Conservation (phyloP, 768 basidiomycete species). For the Pleurotus giganteus region DNA sequence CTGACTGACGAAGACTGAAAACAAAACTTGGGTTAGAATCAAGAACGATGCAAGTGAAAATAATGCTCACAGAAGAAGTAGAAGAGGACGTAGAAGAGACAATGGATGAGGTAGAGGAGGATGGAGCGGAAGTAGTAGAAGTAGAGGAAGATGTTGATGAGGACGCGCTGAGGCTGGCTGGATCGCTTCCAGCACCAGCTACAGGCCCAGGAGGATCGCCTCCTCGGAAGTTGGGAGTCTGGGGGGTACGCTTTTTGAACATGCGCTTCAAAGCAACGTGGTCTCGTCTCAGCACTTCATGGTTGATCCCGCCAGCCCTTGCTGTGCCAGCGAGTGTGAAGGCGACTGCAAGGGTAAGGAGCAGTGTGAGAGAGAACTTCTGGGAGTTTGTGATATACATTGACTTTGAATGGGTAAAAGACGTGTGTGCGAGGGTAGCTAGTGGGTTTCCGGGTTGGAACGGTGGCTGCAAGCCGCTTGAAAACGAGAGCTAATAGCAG, state of each 20-base stretch:
- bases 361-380: slow-evolving; percentile 56
- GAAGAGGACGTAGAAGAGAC: slow-evolving; percentile 12
- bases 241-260: slow-evolving; percentile 60
- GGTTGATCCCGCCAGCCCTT: slow-evolving; percentile 41
- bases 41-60: slow-evolving; percentile 8
- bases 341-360: slow-evolving; percentile 58
- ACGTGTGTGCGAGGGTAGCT: neutral
- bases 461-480: slow-evolving; percentile 10
- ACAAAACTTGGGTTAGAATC: neutral
- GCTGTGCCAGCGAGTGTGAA: slow-evolving; percentile 45
- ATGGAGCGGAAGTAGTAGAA: slow-evolving; percentile 9
- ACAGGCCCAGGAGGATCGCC: slow-evolving; percentile 19
- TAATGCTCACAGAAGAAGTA: slow-evolving; percentile 12
- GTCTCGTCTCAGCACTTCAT: slow-evolving; percentile 42
- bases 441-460: slow-evolving; percentile 6
- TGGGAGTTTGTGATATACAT: slow-evolving; percentile 50
- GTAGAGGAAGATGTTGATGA: slow-evolving; percentile 3
- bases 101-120: slow-evolving; percentile 6
- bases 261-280: slow-evolving; percentile 62
- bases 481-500: slow-evolving; percentile 6
- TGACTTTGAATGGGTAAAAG: too few species aligned
- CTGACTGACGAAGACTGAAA: slow-evolving; percentile 9
- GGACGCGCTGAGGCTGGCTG: slow-evolving; percentile 7
- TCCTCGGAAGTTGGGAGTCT: slow-evolving; percentile 14
- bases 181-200: slow-evolving; percentile 32